A percentile compares a stretch with the other conserved stretches of the same genome.
Conservation (phyloP, 441 rosid species). For the Gossypium gossypioides region DNA sequence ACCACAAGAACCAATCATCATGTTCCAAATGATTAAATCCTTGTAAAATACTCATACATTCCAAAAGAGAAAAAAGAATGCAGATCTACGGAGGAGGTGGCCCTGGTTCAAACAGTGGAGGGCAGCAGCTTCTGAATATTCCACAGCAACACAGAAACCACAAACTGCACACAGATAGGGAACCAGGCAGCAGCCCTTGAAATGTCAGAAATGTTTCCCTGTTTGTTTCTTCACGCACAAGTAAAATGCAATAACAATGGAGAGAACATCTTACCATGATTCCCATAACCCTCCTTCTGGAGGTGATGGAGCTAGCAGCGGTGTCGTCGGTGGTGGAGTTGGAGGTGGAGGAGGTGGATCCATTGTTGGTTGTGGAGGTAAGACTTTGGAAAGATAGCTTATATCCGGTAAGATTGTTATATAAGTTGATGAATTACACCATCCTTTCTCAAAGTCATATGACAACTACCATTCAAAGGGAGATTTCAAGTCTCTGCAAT, state of each 20-base stretch:
- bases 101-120: constrained; percentile 42
- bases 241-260: background rate
- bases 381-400: background rate
- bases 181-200: background rate
- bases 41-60: background rate
- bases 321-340: constrained; percentile 10
- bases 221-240: background rate
- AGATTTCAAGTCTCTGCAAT: background rate
- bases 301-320: constrained; percentile 1
- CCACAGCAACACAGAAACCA: constrained; percentile 58
- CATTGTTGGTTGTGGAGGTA: constrained; percentile 21
- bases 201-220: background rate
- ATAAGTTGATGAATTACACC: constrained; percentile 3
- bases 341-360: constrained; percentile 38
- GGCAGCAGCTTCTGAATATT: constrained; percentile 37
- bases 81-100: constrained; percentile 29
- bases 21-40: background rate
- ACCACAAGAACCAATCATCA: background rate
- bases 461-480: constrained; percentile 45
- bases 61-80: too few species aligned
- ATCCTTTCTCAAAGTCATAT: constrained; percentile 18
- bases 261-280: constrained; percentile 25
- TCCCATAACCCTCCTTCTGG: constrained; percentile 26
- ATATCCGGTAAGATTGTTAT: background rate
- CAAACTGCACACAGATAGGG: constrained; percentile 23